Evolutionary conservation across 2,329 filamentous ascomycete genomes (phyloP).

Genomic region (Fusarium anthophilum): DNA sequence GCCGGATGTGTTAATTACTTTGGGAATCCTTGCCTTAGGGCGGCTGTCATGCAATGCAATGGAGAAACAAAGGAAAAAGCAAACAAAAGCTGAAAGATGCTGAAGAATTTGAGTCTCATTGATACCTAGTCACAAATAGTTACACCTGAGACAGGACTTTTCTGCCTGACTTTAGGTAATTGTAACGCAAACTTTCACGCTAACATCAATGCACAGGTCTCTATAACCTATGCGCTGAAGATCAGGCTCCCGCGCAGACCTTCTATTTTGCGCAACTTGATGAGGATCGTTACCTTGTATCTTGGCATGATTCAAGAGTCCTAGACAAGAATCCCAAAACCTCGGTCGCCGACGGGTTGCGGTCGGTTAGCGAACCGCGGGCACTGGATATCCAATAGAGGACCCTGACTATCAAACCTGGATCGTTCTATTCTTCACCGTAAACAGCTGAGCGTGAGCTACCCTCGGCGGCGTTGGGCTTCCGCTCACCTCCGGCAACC

Average conservation of each 20-base stretch:
- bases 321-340: not conserved
- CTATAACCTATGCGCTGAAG: not conserved
- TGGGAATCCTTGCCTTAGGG: constrained; percentile 26
- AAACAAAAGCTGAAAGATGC: constrained; percentile 18
- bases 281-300: not conserved
- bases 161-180: constrained; percentile 1
- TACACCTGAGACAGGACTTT: not conserved
- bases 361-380: constrained; percentile 33
- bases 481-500: constrained; percentile 34
- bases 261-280: not conserved
- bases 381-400: constrained; percentile 15
- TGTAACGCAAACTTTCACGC: not conserved
- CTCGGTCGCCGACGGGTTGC: constrained; percentile 38
- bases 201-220: not conserved
- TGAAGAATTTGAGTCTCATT: not conserved
- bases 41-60: constrained; percentile 27
- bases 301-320: constrained; percentile 21
- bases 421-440: not conserved
- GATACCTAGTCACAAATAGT: not conserved
- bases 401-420: constrained; percentile 1
- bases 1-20: not conserved
- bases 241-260: not conserved
- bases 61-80: constrained; percentile 10
- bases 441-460: not conserved
- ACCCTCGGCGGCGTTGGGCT: constrained; percentile 19